phyloP scores from a whole-genome alignment of 164 flowering plant species.

The Magnolia changhungtana region DNA sequence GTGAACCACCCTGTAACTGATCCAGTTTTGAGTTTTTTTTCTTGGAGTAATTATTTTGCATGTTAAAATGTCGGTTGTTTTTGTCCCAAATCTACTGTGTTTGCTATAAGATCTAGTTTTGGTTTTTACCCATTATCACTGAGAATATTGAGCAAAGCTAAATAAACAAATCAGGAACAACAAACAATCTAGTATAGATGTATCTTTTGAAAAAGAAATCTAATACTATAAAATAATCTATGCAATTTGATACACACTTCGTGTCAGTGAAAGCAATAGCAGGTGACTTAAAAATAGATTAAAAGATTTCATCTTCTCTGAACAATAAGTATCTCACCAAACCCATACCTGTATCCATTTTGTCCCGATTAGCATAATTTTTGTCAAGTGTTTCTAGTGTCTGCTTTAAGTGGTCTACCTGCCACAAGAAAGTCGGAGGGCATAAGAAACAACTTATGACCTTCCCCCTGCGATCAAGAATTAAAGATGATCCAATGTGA shows the following conservation, averaged over 20 bases:
- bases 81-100: too few species aligned
- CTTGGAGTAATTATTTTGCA: too few species aligned
- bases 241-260: background rate
- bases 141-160: too few species aligned
- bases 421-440: conserved; percentile 9
- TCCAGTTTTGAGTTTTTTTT: too few species aligned
- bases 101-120: too few species aligned
- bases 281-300: background rate
- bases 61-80: too few species aligned
- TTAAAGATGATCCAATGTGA: too few species aligned
- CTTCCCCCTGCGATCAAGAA: background rate
- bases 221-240: background rate
- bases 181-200: background rate
- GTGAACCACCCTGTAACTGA: too few species aligned
- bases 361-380: conserved; percentile 70
- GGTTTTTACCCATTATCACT: too few species aligned
- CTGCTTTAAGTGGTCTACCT: conserved; percentile 56
- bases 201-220: background rate
- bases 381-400: conserved; percentile 56
- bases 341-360: conserved; percentile 59
- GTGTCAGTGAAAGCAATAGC: background rate
- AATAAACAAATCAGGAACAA: background rate
- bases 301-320: background rate
- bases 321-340: background rate
- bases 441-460: background rate